Evolutionary conservation across 1,284 basidiomycete species (phyloP).

Genomic region (Agroathelia rolfsii): DNA sequence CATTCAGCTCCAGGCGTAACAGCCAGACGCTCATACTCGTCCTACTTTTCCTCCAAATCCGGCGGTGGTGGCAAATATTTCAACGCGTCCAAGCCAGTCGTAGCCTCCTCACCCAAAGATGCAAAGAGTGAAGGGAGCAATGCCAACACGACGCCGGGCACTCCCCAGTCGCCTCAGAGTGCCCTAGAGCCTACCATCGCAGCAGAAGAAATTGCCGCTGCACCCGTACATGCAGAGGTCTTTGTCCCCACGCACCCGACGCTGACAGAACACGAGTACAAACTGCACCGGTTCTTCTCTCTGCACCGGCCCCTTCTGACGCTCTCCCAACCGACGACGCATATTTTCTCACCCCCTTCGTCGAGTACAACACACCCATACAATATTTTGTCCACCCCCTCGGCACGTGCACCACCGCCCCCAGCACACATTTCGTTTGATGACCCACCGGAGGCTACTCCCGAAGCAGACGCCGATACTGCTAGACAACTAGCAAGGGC

Average conservation of each 20-base stretch:
- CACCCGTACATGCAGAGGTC: too few relatives aligned
- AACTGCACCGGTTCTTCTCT: slow-evolving; percentile 72
- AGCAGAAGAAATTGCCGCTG: too few relatives aligned
- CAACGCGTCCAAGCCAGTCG: slow-evolving; percentile 47
- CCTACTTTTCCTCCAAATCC: slow-evolving; percentile 67
- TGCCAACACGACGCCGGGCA: slow-evolving; percentile 13
- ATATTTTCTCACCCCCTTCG: slow-evolving; percentile 41
- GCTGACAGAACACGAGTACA: slow-evolving; percentile 55
- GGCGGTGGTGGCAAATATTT: slow-evolving; percentile 69
- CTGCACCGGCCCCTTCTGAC: slow-evolving; percentile 65
- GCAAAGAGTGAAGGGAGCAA: slow-evolving; percentile 8
- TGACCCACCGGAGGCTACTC: slow-evolving; percentile 40
- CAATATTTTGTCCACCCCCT: slow-evolving; percentile 7
- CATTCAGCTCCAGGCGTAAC: slow-evolving; percentile 36
- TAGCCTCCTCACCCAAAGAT: slow-evolving; percentile 21
- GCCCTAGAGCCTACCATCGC: slow-evolving; percentile 16
- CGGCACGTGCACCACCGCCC: slow-evolving; percentile 12
- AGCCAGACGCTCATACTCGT: slow-evolving; percentile 54
- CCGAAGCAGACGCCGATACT: slow-evolving; percentile 65
- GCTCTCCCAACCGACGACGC: slow-evolving; percentile 41
- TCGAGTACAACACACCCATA: slow-evolving; percentile 21
- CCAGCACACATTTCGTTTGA: too few relatives aligned
- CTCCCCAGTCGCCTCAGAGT: slow-evolving; percentile 5
- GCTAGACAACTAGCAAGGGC: slow-evolving; percentile 64
- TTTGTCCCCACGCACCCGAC: slow-evolving; percentile 40